These are phyloP conservation scores for Firmiana major DNA, from an alignment of 345 rosid species.

Conservation along the genomic window DNA sequence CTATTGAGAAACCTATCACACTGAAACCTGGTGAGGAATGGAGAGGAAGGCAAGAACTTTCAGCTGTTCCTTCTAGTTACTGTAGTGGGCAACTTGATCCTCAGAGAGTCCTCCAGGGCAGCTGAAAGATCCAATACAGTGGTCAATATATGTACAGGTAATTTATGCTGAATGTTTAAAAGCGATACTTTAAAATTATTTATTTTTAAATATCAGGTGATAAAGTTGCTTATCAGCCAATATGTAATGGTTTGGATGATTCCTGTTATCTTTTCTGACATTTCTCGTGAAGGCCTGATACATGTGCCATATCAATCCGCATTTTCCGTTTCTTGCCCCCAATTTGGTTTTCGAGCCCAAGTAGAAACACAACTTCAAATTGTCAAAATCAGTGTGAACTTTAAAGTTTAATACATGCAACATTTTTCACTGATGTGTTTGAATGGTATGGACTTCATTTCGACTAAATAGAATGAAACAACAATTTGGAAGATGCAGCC, in stretches of 20 bases:
- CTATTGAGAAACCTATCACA: conserved; percentile 73
- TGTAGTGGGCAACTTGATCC: conserved; percentile 98
- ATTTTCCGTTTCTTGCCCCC: background rate
- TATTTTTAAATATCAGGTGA: background rate
- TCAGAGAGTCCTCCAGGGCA: conserved; percentile 55
- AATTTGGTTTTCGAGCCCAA: background rate
- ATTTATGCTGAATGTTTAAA: conserved; percentile 13
- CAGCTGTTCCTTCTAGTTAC: conserved; percentile 89
- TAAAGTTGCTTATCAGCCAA: background rate
- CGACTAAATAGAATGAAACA: background rate
- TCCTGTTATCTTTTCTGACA: background rate
- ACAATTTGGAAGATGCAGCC: background rate
- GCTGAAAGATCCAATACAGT: conserved; percentile 27
- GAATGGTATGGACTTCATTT: background rate
- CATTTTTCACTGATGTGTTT: background rate
- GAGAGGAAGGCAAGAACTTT: conserved; percentile 88
- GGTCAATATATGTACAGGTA: conserved; percentile 40
- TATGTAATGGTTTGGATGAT: background rate
- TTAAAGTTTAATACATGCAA: background rate
- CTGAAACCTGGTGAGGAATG: conserved; percentile 94
- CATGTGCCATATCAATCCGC: background rate
- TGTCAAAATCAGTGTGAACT: background rate
- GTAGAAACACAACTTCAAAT: background rate
- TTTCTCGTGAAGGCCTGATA: background rate
- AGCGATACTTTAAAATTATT: background rate